phyloP scores from a whole-genome alignment of 768 basidiomycete species.

The Rubroboletus satanas region DNA sequence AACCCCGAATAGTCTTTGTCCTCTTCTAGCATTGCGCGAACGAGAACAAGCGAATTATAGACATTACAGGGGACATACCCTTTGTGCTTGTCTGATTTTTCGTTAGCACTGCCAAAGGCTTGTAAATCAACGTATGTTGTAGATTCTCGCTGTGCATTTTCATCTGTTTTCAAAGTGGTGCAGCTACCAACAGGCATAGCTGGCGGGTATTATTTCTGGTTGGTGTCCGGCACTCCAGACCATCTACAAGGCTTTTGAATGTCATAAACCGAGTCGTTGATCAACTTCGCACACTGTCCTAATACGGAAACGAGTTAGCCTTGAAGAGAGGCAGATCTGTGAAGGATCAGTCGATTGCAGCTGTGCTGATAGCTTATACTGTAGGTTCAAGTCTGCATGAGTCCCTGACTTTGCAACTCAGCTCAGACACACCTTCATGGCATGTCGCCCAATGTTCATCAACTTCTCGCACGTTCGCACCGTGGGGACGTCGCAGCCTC shows the following conservation, averaged over 20 bases:
- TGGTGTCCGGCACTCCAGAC: neutral
- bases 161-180: neutral
- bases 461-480: conserved; percentile 1
- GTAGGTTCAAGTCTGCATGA: neutral
- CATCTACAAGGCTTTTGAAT: neutral
- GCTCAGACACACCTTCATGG: conserved; percentile 3
- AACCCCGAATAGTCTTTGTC: neutral
- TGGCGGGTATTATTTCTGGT: neutral
- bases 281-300: neutral
- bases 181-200: neutral
- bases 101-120: neutral
- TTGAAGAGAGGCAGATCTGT: neutral
- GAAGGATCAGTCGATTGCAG: neutral
- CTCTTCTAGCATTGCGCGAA: too few relatives aligned
- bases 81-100: neutral
- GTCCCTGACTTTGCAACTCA: neutral
- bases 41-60: too few relatives aligned
- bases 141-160: neutral
- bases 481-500: neutral
- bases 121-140: neutral
- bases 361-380: neutral
- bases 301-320: neutral
- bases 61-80: neutral
- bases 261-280: neutral
- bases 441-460: neutral